These are phyloP conservation scores for Eucalyptus microcorys DNA, from an alignment of 345 rosid species.

Conservation along the genomic window DNA sequence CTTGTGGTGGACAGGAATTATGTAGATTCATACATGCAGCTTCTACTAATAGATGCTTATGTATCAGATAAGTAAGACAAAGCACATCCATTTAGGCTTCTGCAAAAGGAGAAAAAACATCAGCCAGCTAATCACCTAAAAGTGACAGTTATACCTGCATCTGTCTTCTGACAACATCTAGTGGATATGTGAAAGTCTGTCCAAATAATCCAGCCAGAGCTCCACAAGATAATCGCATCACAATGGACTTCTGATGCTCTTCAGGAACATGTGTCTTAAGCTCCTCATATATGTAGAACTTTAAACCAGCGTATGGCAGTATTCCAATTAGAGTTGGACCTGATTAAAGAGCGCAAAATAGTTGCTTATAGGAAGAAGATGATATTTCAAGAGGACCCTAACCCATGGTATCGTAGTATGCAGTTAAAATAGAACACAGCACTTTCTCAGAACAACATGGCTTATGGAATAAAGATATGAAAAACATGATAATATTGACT, in stretches of 20 bases:
- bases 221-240: constrained; percentile 90
- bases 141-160: constrained; percentile 69
- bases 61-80: not conserved
- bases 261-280: constrained; percentile 89
- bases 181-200: constrained; percentile 88
- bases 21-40: not conserved
- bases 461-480: not conserved
- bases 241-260: constrained; percentile 77
- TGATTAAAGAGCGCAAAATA: constrained; percentile 13
- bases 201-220: constrained; percentile 94
- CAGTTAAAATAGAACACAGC: not conserved
- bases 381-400: not conserved
- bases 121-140: not conserved
- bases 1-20: not conserved
- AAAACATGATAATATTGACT: not conserved
- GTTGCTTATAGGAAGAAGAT: not conserved
- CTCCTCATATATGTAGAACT: constrained; percentile 88
- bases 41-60: not conserved
- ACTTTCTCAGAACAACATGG: not conserved
- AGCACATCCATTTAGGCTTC: not conserved
- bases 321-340: constrained; percentile 92
- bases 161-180: constrained; percentile 96
- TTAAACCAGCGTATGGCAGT: constrained; percentile 92
- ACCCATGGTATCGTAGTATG: not conserved
- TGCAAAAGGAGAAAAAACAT: not conserved